These are phyloP conservation scores for Sodiomyces alkalinus DNA, from an alignment of 2,329 filamentous ascomycete species.

Conservation along the genomic window DNA sequence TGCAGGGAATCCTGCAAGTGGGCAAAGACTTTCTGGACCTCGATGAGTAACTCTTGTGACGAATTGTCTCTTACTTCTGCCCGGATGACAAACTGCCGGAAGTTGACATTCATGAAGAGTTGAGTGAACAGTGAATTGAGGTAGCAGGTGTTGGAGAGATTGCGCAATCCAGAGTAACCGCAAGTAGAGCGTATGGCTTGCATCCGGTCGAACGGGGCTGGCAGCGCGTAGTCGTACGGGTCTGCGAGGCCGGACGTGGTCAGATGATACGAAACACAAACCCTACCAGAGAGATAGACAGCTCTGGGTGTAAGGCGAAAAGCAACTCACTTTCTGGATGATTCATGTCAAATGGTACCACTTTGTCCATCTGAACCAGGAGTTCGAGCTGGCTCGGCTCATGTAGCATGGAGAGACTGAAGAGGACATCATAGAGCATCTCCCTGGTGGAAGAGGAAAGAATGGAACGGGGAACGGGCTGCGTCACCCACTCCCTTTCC, in stretches of 20 bases:
- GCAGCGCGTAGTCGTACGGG: constrained; percentile 46
- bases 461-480: constrained; percentile 22
- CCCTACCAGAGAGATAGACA: too few relatives aligned
- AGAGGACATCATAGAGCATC: constrained; percentile 45
- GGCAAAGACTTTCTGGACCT: constrained; percentile 71
- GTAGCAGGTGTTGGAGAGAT: constrained; percentile 93
- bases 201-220: constrained; percentile 45
- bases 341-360: constrained; percentile 30
- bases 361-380: constrained; percentile 30
- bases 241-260: constrained; percentile 11
- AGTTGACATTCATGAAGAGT: constrained; percentile 86
- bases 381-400: constrained; percentile 31
- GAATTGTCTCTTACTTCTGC: constrained; percentile 39
- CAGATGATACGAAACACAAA: too few relatives aligned
- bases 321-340: constrained; percentile 4
- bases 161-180: constrained; percentile 79
- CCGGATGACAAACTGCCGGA: constrained; percentile 69
- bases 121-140: constrained; percentile 90
- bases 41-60: constrained; percentile 53
- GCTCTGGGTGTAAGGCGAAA: background rate
- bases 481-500: constrained; percentile 14
- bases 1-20: constrained; percentile 71
- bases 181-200: constrained; percentile 59
- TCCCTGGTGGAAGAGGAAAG: constrained; percentile 40
- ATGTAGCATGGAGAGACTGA: constrained; percentile 37